Base-by-base conservation (phyloP, 75 land plant genomes). In the Ceratopteris richardii region DNA sequence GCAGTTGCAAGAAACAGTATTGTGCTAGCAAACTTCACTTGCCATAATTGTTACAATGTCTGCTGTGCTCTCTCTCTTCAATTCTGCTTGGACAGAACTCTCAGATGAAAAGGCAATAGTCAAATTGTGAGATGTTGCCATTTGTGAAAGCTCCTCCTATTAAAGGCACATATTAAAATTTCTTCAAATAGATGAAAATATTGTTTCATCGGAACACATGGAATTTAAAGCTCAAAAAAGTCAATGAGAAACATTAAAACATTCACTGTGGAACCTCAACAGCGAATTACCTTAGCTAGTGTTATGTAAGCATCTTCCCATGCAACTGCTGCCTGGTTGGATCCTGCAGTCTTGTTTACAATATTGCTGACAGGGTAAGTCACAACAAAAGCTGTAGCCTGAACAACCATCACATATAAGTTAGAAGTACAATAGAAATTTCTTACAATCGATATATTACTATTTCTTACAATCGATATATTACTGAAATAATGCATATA, bases 351-450 rank as follows among this genome's bases (percentile, higher is more conserved):
- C 47, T 67, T 66, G n/a, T 73, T 79, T 62, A 83, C 61, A 1
- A 72, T 75, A 68, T 93, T 93, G 65, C 78, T 73, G 44, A 93
- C 95, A 13, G 95, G 98, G 68, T 93, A 93, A 7, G 98, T 93
- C 24, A 93, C 78, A 20, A 93, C 74, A 74, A 93, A 83, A 44
- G 95, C 84, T 39, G 98, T 82, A 20, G 98, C 98, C 98, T 93
- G 75, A 57, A 28, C n/a, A n/a, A n/a, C n/a, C n/a, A n/a, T n/a
- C n/a, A n/a, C n/a, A n/a, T n/a, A n/a, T n/a, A 37, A n/a, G 18
- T 53, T 19, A 50, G 47, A n/a, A 61, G 24, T n/a, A 12, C 65
- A 66, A 24, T 37, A n/a, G 26, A 20, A 41, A n/a, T n/a, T n/a
- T n/a, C n/a, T n/a, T n/a, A n/a, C n/a, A n/a, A 60, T 23, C 29